Evolutionary conservation across 2,329 filamentous ascomycete genomes (phyloP).

Genomic region (Colletotrichum truncatum): DNA sequence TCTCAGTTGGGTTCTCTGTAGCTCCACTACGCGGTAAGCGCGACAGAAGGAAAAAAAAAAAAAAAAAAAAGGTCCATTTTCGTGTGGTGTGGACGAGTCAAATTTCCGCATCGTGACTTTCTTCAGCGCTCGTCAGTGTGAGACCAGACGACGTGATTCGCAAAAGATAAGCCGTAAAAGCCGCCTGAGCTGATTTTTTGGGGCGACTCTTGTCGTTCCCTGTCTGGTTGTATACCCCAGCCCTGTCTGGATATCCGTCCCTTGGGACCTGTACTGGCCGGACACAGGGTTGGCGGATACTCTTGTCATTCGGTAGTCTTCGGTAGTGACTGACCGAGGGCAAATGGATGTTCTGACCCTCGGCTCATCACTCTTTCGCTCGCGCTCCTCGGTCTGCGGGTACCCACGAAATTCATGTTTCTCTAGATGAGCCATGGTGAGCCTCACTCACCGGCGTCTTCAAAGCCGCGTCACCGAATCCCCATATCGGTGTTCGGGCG

Average conservation of each 20-base stretch:
- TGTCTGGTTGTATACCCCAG: not conserved
- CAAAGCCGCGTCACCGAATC: no score
- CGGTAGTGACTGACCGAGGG: slow-evolving; percentile 24
- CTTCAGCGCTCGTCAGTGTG: slow-evolving; percentile 25
- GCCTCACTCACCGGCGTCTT: not conserved
- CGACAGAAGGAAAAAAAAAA: not conserved
- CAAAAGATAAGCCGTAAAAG: slow-evolving; percentile 25
- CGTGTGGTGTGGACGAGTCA: slow-evolving; percentile 18
- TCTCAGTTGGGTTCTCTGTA: not conserved
- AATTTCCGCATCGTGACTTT: slow-evolving; percentile 24
- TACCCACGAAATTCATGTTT: not conserved
- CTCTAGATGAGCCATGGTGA: not conserved
- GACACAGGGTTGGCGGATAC: slow-evolving; percentile 5
- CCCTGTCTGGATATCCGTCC: slow-evolving; percentile 6
- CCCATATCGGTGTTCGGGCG: no score
- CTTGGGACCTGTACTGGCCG: not conserved
- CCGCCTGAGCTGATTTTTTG: slow-evolving; percentile 1
- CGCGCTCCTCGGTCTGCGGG: slow-evolving; percentile 18
- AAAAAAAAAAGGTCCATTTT: not conserved
- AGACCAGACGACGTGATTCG: slow-evolving; percentile 9
- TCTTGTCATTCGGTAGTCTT: slow-evolving; percentile 15
- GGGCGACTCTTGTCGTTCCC: no score
- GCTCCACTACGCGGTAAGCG: slow-evolving; percentile 24
- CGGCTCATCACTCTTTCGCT: no score
- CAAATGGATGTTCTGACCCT: slow-evolving; percentile 6